Conservation (phyloP, 805 yeast species). For the Kockiozyma suomiensis region DNA sequence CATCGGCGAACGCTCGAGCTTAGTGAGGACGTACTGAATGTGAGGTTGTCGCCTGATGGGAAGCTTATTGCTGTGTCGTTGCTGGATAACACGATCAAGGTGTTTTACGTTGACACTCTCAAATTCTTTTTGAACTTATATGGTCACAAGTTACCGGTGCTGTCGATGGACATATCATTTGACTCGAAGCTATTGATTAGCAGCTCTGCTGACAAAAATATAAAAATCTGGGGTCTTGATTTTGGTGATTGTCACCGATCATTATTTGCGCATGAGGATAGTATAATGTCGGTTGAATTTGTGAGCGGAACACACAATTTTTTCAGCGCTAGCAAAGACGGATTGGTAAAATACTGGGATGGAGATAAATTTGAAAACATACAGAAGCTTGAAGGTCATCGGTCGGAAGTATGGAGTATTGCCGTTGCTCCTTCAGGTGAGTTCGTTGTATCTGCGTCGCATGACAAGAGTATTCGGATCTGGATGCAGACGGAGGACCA, state of each 20-base stretch:
- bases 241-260: constrained; percentile 99
- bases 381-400: constrained; percentile 84
- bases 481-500: constrained; percentile 95
- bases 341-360: constrained; percentile 92
- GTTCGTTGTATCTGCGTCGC: constrained; percentile 79
- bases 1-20: constrained; percentile 84
- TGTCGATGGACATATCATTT: constrained; percentile 84
- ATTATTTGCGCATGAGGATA: constrained; percentile 94
- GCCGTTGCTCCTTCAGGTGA: constrained; percentile 71
- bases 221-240: constrained; percentile 97
- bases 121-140: constrained; percentile 87
- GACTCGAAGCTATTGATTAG: constrained; percentile 89
- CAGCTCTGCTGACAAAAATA: constrained; percentile 95
- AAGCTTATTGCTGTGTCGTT: constrained; percentile 79
- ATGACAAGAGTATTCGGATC: constrained; percentile 89
- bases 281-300: constrained; percentile 85
- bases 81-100: constrained; percentile 93
- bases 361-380: constrained; percentile 95
- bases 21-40: constrained; percentile 79
- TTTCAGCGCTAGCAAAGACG: constrained; percentile 88
- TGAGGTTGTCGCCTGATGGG: constrained; percentile 77
- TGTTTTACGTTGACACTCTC: constrained; percentile 81
- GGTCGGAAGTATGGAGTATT: constrained; percentile 90
- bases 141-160: constrained; percentile 95
- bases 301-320: constrained; percentile 86